Base-by-base conservation (phyloP, 2,329 filamentous ascomycete species). In the Fusarium pseudonygamai region DNA sequence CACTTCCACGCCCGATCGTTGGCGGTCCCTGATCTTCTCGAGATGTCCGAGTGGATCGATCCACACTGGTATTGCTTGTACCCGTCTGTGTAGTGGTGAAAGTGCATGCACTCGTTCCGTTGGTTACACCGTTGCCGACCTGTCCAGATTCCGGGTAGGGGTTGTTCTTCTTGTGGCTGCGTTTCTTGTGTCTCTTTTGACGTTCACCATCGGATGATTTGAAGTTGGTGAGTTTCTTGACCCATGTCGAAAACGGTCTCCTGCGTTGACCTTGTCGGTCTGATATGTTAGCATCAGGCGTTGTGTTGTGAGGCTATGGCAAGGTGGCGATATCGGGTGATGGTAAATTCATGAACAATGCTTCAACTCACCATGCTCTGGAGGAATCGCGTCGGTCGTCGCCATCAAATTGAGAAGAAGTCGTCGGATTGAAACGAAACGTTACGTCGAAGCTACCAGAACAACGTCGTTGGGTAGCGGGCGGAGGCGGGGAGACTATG, bases 171-270 rank as follows among this genome's bases (percentile, higher is more conserved):
- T 92, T 90, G 57, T 86, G 84, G 24, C 84, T 80, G 53, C 86
- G 87, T 82, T 92, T 93, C 73, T 85, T 86, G 58, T 85, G 67
- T 78, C 82, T 72, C 80, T 82, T 78, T 79, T 82, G 65, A 78
- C 82, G 75, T 46, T 86, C 86, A 68, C 90, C 87, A 72, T 88
- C 90, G 37, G 91, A 93, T 9, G 85, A 87, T 82, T 97, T 98
- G 83, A 97, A 92, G 81, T 92, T 96, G 70, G 95, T 92, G 64
- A 98, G 89, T 79, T 95, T 95, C 87, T 95, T 97, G 86, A 99
- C 94, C 93, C 96, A 97, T 75, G 92, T 93, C 52, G 95, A 90
- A 80, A 98, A 98, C 30, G 95, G 96, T 73, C 93, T 91, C 77
- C 95, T 92, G 74, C 94, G 93, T 77, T 89, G 89, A 79, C 83